Percentiles rank a stretch among this genome's conserved stretches.
phyloP scores from a whole-genome alignment of 2,329 filamentous ascomycete species.

The Colletotrichum aenigma region DNA sequence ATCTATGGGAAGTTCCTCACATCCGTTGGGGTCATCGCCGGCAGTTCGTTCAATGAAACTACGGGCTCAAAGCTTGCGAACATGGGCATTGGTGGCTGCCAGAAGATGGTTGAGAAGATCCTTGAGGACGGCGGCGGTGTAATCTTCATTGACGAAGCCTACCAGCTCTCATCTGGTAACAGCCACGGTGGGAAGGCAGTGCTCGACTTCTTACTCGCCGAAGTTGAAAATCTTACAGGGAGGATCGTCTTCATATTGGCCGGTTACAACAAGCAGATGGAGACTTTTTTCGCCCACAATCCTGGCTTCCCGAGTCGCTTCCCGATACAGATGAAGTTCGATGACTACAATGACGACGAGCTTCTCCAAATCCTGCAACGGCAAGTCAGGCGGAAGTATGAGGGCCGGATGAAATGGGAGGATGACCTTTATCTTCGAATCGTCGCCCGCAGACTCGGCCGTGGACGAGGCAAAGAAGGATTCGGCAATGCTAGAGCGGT shows the following conservation, averaged over 20 bases:
- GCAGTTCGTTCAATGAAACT: constrained; percentile 65
- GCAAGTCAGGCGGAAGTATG: constrained; percentile 59
- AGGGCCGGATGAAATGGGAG: constrained; percentile 61
- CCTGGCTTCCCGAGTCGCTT: constrained; percentile 73
- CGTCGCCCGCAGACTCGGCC: constrained; percentile 63
- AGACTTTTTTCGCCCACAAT: constrained; percentile 77
- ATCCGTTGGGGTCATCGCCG: constrained; percentile 65
- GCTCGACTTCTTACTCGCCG: constrained; percentile 72
- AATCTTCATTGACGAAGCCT: constrained; percentile 80
- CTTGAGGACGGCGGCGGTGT: constrained; percentile 67
- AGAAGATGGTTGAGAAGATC: constrained; percentile 54
- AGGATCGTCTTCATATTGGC: constrained; percentile 76
- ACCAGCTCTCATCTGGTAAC: constrained; percentile 69
- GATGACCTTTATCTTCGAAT: constrained; percentile 70
- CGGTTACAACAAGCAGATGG: constrained; percentile 77
- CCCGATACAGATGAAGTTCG: constrained; percentile 67
- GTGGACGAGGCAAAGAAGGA: constrained; percentile 65
- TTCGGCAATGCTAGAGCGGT: constrained; percentile 77
- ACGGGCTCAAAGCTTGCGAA: constrained; percentile 71
- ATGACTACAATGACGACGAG: constrained; percentile 71
- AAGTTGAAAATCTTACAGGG: constrained; percentile 73
- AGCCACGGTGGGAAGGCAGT: constrained; percentile 63
- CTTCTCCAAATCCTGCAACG: constrained; percentile 64
- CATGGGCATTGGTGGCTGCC: constrained; percentile 61
- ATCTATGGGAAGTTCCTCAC: constrained; percentile 71